Conservation (phyloP, 768 basidiomycete species). For the Lactarius akahatsu region DNA sequence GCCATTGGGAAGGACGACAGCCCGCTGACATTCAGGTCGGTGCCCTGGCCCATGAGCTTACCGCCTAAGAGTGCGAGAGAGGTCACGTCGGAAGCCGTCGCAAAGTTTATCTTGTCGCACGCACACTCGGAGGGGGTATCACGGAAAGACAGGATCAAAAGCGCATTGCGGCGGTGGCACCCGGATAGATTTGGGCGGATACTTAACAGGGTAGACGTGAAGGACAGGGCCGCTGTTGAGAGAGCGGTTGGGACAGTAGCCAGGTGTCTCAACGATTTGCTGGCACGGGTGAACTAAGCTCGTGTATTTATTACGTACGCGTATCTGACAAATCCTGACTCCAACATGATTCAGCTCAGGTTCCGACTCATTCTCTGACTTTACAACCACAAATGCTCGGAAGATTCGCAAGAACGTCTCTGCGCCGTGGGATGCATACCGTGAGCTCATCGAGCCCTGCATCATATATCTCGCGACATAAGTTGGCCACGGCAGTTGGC, state of each 20-base stretch:
- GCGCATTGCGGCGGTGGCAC: conserved; percentile 74
- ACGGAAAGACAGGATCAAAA: conserved; percentile 63
- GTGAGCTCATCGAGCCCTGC: conserved; percentile 6
- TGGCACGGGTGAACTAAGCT: conserved; percentile 25
- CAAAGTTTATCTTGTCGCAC: conserved; percentile 62
- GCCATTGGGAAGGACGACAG: conserved; percentile 41
- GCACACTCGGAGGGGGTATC: conserved; percentile 57
- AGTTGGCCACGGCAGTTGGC: conserved; percentile 32
- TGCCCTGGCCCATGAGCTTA: conserved; percentile 68
- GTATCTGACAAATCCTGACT: neutral
- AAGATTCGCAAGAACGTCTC: conserved; percentile 14
- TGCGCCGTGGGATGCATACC: conserved; percentile 28
- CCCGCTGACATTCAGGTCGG: conserved; percentile 53
- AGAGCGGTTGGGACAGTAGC: conserved; percentile 65
- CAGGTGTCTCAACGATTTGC: conserved; percentile 39
- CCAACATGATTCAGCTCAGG: neutral
- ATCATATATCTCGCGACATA: conserved; percentile 18
- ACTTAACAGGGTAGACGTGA: conserved; percentile 49
- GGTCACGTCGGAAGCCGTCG: conserved; percentile 54
- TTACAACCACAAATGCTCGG: conserved; percentile 23
- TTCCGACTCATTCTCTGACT: neutral
- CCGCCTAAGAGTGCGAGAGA: conserved; percentile 47
- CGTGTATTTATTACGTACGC: conserved; percentile 5
- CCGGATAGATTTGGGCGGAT: conserved; percentile 72
- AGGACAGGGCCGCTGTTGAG: conserved; percentile 55